Evolutionary conservation across 495 filamentous ascomycete genomes (phyloP).

Genomic region (Penicillium dipodomyicola): DNA sequence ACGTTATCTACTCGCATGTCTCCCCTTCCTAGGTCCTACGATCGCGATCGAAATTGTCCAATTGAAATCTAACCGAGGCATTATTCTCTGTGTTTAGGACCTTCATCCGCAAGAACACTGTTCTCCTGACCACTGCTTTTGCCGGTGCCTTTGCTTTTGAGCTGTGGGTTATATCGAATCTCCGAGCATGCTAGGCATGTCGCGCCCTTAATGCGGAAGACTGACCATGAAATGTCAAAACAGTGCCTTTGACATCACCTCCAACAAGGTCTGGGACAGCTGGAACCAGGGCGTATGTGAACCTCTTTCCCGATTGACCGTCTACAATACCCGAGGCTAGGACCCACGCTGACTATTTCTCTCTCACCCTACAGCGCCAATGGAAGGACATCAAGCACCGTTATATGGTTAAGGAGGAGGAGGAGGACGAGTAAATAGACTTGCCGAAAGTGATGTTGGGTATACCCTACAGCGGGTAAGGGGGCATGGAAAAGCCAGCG

Average conservation of each 20-base stretch:
- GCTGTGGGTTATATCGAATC: slow-evolving; percentile 61
- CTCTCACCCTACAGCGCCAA: slow-evolving; percentile 67
- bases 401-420: slow-evolving; percentile 70
- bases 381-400: slow-evolving; percentile 98
- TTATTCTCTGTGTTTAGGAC: slow-evolving; percentile 52
- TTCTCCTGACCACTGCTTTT: slow-evolving; percentile 86
- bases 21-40: slow-evolving; percentile 26
- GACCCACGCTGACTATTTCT: slow-evolving; percentile 32
- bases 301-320: slow-evolving; percentile 6
- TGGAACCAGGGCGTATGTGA: slow-evolving; percentile 82
- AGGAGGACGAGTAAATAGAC: slow-evolving; percentile 49
- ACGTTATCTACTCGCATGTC: slow-evolving; percentile 80
- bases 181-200: slow-evolving; percentile 7
- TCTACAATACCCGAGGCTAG: slow-evolving; percentile 4
- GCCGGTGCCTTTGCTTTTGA: slow-evolving; percentile 85
- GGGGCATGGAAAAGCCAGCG: slow-evolving; percentile 24
- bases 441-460: slow-evolving; percentile 7
- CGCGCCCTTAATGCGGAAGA: not conserved
- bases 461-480: slow-evolving; percentile 16
- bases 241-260: slow-evolving; percentile 73
- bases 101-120: slow-evolving; percentile 79
- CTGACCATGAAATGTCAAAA: slow-evolving; percentile 20
- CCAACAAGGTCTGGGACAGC: slow-evolving; percentile 84
- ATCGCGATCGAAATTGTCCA: slow-evolving; percentile 19
- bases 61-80: slow-evolving; percentile 20